Evolutionary conservation across 2,329 filamentous ascomycete species (phyloP).

Genomic region (Meredithiella fracta): DNA sequence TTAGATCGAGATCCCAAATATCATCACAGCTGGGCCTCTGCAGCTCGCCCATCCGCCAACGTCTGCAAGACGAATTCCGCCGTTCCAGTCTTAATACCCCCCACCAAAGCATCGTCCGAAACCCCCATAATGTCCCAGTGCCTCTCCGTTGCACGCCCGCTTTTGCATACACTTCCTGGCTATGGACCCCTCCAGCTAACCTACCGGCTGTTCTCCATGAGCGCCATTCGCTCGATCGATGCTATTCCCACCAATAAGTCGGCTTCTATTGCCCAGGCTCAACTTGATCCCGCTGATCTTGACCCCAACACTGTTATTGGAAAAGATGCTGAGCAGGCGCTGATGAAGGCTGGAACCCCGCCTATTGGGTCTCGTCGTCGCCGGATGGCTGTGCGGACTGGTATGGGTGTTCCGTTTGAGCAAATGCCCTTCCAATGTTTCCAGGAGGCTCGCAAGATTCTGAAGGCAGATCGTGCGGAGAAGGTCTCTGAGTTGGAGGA

Average conservation of each 20-base stretch:
- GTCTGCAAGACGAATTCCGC: too few species aligned
- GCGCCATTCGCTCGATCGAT: slow-evolving; percentile 21
- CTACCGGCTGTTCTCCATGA: slow-evolving; percentile 23
- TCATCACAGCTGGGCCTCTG: not conserved
- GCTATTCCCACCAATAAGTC: slow-evolving; percentile 19
- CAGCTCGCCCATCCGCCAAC: not conserved
- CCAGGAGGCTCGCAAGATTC: slow-evolving; percentile 77
- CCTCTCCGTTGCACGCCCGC: slow-evolving; percentile 40
- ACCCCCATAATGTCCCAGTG: slow-evolving; percentile 36
- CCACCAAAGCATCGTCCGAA: not conserved
- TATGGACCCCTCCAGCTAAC: slow-evolving; percentile 20
- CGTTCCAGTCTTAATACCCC: not conserved
- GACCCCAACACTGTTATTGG: slow-evolving; percentile 55
- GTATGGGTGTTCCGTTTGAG: slow-evolving; percentile 61
- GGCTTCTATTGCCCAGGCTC: slow-evolving; percentile 11
- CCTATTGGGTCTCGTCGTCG: slow-evolving; percentile 76
- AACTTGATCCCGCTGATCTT: slow-evolving; percentile 28
- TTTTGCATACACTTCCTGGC: slow-evolving; percentile 24
- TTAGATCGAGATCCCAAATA: not conserved
- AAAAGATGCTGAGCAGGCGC: slow-evolving; percentile 45
- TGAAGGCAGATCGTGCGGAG: slow-evolving; percentile 62
- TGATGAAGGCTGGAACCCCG: slow-evolving; percentile 49
- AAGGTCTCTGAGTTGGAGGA: slow-evolving; percentile 59
- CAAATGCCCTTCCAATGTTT: slow-evolving; percentile 94
- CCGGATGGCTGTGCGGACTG: slow-evolving; percentile 50